Conservation (phyloP, 1,284 basidiomycete genomes). For the Leccinum solheimii region DNA sequence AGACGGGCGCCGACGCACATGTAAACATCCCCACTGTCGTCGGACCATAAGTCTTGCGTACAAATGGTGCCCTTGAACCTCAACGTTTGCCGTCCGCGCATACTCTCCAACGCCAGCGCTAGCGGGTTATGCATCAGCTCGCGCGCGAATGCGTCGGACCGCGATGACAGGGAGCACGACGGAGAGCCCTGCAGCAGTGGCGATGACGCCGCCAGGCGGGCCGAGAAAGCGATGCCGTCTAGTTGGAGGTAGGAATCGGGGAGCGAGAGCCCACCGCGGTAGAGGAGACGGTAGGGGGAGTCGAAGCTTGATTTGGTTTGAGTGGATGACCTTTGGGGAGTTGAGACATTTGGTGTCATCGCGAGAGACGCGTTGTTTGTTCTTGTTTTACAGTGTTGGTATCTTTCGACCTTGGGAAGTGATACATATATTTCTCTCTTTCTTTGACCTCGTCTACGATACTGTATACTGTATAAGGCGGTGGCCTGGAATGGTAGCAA, state of each 20-base stretch:
- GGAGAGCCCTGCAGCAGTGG: constrained; percentile 42
- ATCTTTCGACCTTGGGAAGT: too few relatives aligned
- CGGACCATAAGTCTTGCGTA: constrained; percentile 57
- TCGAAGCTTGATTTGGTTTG: background rate
- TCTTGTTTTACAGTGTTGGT: background rate
- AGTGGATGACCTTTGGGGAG: constrained; percentile 20
- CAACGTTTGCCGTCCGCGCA: constrained; percentile 72
- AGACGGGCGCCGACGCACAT: constrained; percentile 48
- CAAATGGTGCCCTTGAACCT: constrained; percentile 56
- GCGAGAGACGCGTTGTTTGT: background rate
- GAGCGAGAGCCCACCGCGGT: constrained; percentile 70
- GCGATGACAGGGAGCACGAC: constrained; percentile 11
- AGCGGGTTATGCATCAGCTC: constrained; percentile 64
- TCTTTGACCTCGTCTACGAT: too few relatives aligned
- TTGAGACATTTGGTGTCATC: constrained; percentile 11
- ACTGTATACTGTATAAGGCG: too few relatives aligned
- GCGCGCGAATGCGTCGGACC: constrained; percentile 32
- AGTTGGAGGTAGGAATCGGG: constrained; percentile 72
- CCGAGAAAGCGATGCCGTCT: constrained; percentile 72
- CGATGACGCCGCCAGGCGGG: constrained; percentile 25
- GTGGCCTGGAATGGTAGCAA: too few relatives aligned
- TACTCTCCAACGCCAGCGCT: constrained; percentile 72
- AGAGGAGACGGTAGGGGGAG: constrained; percentile 53
- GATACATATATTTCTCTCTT: too few relatives aligned
- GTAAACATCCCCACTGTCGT: constrained; percentile 58